Conservation (phyloP, 257 asterid species). For the Solanum acaule region DNA sequence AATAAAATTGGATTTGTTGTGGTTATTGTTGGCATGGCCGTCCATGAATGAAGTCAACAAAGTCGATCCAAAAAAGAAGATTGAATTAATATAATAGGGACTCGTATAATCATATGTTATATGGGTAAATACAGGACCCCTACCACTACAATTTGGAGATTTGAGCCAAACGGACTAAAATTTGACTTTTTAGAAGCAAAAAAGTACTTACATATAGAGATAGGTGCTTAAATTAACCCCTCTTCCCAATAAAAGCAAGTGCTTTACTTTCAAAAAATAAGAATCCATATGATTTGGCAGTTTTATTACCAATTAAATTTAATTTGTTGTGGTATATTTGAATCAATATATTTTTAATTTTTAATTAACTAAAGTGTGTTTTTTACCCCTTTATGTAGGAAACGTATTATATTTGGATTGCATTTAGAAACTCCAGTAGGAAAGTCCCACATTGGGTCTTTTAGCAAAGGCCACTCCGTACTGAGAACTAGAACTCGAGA, state of each 20-base stretch:
- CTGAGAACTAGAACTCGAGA: too few species aligned
- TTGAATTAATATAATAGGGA: not conserved
- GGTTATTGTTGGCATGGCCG: not conserved
- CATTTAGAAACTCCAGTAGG: too few species aligned
- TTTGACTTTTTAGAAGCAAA: not conserved
- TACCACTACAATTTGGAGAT: not conserved
- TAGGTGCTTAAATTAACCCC: not conserved
- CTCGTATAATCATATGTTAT: not conserved
- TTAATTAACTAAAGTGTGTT: too few species aligned
- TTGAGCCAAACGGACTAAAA: not conserved
- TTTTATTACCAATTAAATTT: too few species aligned
- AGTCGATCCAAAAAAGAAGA: not conserved
- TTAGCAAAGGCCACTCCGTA: too few species aligned
- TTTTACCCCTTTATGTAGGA: too few species aligned
- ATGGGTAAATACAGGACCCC: not conserved
- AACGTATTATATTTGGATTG: too few species aligned
- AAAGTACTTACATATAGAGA: not conserved
- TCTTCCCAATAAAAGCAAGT: not conserved
- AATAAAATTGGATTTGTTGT: not conserved
- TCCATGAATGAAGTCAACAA: not conserved
- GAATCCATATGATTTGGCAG: too few species aligned
- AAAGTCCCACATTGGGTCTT: too few species aligned
- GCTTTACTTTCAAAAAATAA: too few species aligned
- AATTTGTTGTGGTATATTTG: too few species aligned
- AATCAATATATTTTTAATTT: too few species aligned